Base-by-base conservation (phyloP, 768 basidiomycete species). In the Tricholoma furcatifolium region DNA sequence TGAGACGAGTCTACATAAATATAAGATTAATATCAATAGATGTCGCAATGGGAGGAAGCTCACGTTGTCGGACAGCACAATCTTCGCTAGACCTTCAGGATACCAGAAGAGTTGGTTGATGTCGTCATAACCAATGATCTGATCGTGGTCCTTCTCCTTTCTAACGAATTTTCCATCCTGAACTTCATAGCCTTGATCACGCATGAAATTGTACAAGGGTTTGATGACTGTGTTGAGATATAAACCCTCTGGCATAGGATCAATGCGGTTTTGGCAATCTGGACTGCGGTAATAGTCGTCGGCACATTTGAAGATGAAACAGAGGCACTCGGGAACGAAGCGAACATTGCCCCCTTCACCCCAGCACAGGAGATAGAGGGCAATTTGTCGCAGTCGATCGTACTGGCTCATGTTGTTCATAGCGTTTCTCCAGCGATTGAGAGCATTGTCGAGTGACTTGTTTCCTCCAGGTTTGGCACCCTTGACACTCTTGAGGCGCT, bases 371-470 rank as follows among this genome's bases (percentile, higher is more conserved):
- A 99, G 81, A 68, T 87, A 99, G 38, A 99, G 85, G 2, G 97
- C 95, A 56, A 99, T 84, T 70, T 99, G 97, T 12, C 97, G 88
- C 38, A 98, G 81, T 64, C 95, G 87, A 67, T 99, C 97, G 71
- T 99, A 99, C 66, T 97, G 92, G 70, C 89, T 93, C 97, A 99
- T 99, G 74, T 86, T 93, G 76, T 94, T 90, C 97, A 99, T 99
- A 50, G 96, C 97, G 63, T 91, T 93, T 43, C 96, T 81, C 97
- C 97, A 99, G 50, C 96, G 82, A 66, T 89, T 91, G 62, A 93
- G 82, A 15, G 97, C 97, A 45, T 85, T 88, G 69, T 98, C 94
- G 54, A 99, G 87, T 32, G 92, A 91, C 69, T 96, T 98, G 59
- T 69, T 67, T 46, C 73, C 70, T 32, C 68, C 67, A 27, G 81